Evolutionary conservation across 352 stramenopile genomes (phyloP).

Genomic region (Phytophthora pistaciae): DNA sequence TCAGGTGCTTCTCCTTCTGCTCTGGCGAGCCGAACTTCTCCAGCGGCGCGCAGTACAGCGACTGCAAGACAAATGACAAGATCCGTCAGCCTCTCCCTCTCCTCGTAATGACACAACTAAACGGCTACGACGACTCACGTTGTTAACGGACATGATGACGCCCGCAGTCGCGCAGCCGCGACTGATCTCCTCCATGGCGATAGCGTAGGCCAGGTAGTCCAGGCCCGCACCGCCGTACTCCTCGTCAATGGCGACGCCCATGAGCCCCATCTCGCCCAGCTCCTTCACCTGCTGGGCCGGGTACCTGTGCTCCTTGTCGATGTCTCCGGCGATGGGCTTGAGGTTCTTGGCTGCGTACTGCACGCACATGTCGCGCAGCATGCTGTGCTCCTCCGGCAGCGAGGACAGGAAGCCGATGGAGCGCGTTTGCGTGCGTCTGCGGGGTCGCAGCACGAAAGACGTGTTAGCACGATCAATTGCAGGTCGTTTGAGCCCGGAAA

Average conservation of each 20-base stretch:
- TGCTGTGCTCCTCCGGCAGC: slow-evolving; percentile 95
- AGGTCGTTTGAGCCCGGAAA: not conserved
- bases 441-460: slow-evolving; percentile 10
- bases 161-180: slow-evolving; percentile 96
- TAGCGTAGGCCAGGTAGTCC: slow-evolving; percentile 97
- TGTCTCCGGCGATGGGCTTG: slow-evolving; percentile 88
- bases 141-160: slow-evolving; percentile 97
- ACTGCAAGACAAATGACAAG: slow-evolving; percentile 59
- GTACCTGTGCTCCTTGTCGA: slow-evolving; percentile 92
- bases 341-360: slow-evolving; percentile 97
- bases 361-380: slow-evolving; percentile 97
- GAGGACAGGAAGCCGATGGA: slow-evolving; percentile 68
- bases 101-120: not conserved
- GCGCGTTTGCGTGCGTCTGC: slow-evolving; percentile 41
- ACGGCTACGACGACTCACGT: slow-evolving; percentile 46
- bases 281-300: slow-evolving; percentile 85
- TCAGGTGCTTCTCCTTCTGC: slow-evolving; percentile 93
- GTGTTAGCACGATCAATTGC: slow-evolving; percentile 11
- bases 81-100: slow-evolving; percentile 1
- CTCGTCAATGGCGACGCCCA: slow-evolving; percentile 94
- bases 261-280: slow-evolving; percentile 95
- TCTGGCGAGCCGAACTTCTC: slow-evolving; percentile 94
- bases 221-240: slow-evolving; percentile 93
- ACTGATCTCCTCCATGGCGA: slow-evolving; percentile 98
- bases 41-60: slow-evolving; percentile 95